Conservation (phyloP, 495 filamentous ascomycete species). For the Pyronema omphalodes region DNA sequence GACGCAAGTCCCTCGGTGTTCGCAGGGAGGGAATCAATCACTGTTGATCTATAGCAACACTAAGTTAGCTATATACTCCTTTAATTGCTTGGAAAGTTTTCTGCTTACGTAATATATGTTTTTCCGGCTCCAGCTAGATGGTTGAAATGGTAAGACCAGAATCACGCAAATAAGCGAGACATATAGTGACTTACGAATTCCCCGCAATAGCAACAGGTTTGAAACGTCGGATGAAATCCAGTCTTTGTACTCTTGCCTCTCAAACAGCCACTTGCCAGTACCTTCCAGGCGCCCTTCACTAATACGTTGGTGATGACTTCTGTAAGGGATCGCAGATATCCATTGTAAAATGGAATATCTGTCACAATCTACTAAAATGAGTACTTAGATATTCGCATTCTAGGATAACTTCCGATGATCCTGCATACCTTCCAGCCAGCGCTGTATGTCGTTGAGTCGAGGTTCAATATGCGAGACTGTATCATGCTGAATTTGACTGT, state of each 20-base stretch:
- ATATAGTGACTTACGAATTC: no score
- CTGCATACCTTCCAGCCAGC: no score
- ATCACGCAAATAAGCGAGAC: not conserved
- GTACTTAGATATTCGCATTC: no score
- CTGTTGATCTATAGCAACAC: no score
- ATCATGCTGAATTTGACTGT: no score
- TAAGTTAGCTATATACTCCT: not conserved
- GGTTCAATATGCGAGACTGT: no score
- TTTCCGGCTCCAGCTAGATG: conserved; percentile 1
- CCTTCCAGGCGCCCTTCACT: conserved; percentile 2
- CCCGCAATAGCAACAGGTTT: not conserved
- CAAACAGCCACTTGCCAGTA: conserved; percentile 10
- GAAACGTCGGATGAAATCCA: conserved; percentile 10
- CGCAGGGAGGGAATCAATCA: not conserved
- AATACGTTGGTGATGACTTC: not conserved
- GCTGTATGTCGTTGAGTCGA: no score
- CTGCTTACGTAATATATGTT: no score
- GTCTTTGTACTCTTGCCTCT: no score
- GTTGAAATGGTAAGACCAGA: not conserved
- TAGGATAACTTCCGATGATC: no score
- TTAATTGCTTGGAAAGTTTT: no score
- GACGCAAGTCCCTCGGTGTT: not conserved
- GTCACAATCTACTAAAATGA: no score
- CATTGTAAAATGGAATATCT: not conserved
- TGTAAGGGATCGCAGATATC: not conserved